Evolutionary conservation across 495 filamentous ascomycete species (phyloP), one percentile per base, ranked within the genome.

Genomic region (Xylaria venustula): DNA sequence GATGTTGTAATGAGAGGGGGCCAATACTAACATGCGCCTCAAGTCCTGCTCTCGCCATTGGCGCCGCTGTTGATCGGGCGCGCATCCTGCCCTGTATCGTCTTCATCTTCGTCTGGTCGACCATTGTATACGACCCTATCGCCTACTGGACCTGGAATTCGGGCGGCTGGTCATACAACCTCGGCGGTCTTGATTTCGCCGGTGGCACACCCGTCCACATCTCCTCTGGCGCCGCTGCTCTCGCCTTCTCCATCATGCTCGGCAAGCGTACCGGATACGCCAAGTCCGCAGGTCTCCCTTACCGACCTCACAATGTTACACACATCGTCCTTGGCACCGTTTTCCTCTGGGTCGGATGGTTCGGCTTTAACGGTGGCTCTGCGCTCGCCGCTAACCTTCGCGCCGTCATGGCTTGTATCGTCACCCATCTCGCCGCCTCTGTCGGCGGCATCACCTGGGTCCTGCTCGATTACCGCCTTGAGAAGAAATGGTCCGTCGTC

Each of bases 401-500:
- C 61, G 95, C 95, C 22, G 85, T 88, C 53, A 94, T 97, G 88
- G 93, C 94, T 34, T 97, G 91, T 85, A 97, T 93, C 91, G 97
- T 97, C 82, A 88, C 89, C 42, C 97, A 95, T 78, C 68, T 98
- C 66, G 93, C 92, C 22, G 94, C 92, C 61, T 90, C 89, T 68
- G 93, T 97, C 63, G 93, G 82, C 20, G 88, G 90, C 49, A 88
- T 91, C 60, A 88, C 91, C 50, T 98, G 94, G 94, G 86, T 88
- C 62, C 69, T 98, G 47, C 90, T 97, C 67, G 94, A 98, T 80
- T 98, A 86, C 85, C 87, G 94, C 49, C 82, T 98, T 46, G 94
- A 95, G 47, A 87, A 88, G 73, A 98, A 98, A 80, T 98, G 94
- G 94, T 97, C 93, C 2, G 96, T 98, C 83, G 94, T 98, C 67